Evolutionary conservation across 139 green algal genomes (phyloP), one percentile per base, ranked within the genome.

Genomic region (Coelastrella sp.): DNA sequence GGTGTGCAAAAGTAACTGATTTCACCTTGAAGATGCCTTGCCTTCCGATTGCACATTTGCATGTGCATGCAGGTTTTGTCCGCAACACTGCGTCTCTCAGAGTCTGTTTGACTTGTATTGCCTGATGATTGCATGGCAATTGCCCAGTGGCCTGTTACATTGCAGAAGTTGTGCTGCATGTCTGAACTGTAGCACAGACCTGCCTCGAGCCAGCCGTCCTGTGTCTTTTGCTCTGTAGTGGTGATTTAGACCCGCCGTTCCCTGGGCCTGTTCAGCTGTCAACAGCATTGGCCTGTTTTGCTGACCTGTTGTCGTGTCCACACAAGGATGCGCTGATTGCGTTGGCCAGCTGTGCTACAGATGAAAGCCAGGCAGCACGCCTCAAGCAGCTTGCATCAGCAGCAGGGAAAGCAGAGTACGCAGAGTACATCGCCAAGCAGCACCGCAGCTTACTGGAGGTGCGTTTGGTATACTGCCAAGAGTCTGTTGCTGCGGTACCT

Each of bases 241-340:
- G 54, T 89, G 60, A 90, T 54, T 89, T 96, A 60, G 76, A 86
- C 2, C 20, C 86, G 17, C 96, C 96, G 0, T 96, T 97, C 68
- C 75, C 96, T 11, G 93, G 95, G 5, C 95, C 97, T 19, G 73
- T 97, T 32, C 95, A 91, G 8, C 82, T 99, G 58, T 91, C 92
- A 0, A 90, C 87, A 20, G 95, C 95, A 3, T 93, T 99, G 19
- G 81, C 96, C 3, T 94, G 91, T 73, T 96, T 97, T 89, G 93
- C 94, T 7, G 98, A 99, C 90, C 84, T 99, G 86, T 92, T 97
- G 74, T 93, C 93, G 5, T 89, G 90, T 56, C 96, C 97, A 8
- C 94, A 94, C 87, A 98, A 97, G 90, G 90, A 96, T 3, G 94
- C 95, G 5, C 92, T 99, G 68, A 16, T 90, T 20, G 94, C 92